A percentile compares a stretch with the other conserved stretches of the same genome.
phyloP scores from a whole-genome alignment of 2,329 filamentous ascomycete species.

The Chalaropsis thielavioides region DNA sequence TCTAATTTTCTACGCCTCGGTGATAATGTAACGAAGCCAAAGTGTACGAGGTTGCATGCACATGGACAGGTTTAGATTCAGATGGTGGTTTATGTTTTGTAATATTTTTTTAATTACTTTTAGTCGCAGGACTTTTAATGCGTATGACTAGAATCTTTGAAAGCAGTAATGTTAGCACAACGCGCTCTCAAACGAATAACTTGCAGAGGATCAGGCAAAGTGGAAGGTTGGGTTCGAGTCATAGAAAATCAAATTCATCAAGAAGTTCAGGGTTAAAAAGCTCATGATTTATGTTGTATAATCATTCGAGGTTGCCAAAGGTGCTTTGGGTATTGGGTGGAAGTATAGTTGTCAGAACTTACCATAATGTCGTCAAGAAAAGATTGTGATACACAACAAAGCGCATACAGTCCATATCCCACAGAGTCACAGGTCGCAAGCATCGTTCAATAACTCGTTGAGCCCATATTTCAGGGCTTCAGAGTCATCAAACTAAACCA shows the following conservation, averaged over 20 bases:
- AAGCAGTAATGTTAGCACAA: constrained; percentile 10
- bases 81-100: constrained; percentile 22
- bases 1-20: background rate
- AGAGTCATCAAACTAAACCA: background rate
- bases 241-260: constrained; percentile 46
- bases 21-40: background rate
- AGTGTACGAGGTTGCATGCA: background rate
- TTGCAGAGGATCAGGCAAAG: background rate
- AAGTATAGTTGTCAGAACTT: constrained; percentile 24
- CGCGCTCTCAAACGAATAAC: constrained; percentile 7
- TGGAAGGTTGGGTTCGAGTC: constrained; percentile 28
- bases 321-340: background rate
- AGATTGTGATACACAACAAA: constrained; percentile 12
- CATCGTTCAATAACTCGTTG: background rate
- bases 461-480: constrained; percentile 4
- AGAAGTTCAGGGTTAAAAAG: constrained; percentile 54
- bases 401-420: constrained; percentile 6
- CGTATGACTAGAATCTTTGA: constrained; percentile 10
- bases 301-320: constrained; percentile 34
- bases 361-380: constrained; percentile 27
- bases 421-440: background rate
- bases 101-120: constrained; percentile 20
- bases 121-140: constrained; percentile 6
- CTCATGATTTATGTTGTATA: constrained; percentile 42
- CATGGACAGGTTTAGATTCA: background rate